Percentiles rank a stretch among this genome's conserved stretches.
Conservation (phyloP, 148 eudicot species). For the Chenopodium suecicum region DNA sequence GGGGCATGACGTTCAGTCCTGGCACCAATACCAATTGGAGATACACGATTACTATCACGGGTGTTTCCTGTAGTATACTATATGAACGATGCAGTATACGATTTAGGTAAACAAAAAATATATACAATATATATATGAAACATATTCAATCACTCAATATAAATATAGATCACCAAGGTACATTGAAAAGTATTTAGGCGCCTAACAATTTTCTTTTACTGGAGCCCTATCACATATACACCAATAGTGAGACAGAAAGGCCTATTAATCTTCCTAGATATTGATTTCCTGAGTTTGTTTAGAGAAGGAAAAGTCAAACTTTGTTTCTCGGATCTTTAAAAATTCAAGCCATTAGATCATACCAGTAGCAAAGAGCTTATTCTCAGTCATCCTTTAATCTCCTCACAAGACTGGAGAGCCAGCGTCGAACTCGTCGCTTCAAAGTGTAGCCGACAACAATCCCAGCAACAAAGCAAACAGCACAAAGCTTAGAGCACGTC, state of each 20-base stretch:
- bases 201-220: not conserved
- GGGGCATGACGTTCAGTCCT: not conserved
- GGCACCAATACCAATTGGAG: not conserved
- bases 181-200: not conserved
- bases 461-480: slow-evolving; percentile 72
- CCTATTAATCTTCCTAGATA: not conserved
- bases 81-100: not conserved
- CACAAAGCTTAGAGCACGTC: slow-evolving; percentile 89
- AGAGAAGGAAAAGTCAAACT: not conserved
- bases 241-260: not conserved
- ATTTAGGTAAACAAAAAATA: not conserved
- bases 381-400: slow-evolving; percentile 63
- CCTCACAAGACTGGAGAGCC: slow-evolving; percentile 60
- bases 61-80: not conserved
- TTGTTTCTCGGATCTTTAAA: not conserved
- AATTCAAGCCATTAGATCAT: not conserved
- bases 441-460: slow-evolving; percentile 75
- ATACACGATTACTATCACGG: not conserved
- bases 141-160: not conserved
- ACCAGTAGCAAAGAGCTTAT: not conserved
- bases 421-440: slow-evolving; percentile 68
- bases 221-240: slow-evolving; percentile 12
- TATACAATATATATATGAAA: not conserved
- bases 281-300: not conserved
- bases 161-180: not conserved